Percentiles rank a stretch among this genome's conserved stretches.
Evolutionary conservation across 768 basidiomycete genomes (phyloP).

Genomic region (Suillus alpinus): DNA sequence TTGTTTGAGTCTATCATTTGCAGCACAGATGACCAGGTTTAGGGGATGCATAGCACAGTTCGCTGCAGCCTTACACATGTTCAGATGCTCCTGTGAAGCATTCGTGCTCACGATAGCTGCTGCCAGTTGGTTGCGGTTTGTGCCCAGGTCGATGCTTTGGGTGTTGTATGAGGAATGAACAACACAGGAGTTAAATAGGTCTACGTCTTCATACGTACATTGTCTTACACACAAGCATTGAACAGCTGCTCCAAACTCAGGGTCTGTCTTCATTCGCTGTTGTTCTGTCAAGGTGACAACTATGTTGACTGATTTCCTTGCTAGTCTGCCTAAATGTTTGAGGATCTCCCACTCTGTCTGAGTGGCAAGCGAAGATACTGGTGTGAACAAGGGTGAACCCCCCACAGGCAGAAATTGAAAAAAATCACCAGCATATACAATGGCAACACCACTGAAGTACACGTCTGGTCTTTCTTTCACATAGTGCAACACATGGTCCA

Average conservation of each 20-base stretch:
- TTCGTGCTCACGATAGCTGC: slow-evolving; percentile 6
- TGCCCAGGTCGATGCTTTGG: background rate
- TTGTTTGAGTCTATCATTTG: background rate
- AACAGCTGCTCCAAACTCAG: slow-evolving; percentile 15
- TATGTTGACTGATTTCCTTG: slow-evolving; percentile 13
- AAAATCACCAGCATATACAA: slow-evolving; percentile 41
- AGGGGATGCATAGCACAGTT: background rate
- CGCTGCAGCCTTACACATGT: background rate
- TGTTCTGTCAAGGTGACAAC: slow-evolving; percentile 11
- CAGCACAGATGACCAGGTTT: background rate
- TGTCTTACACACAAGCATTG: background rate
- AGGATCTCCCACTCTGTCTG: background rate
- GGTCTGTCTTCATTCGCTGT: slow-evolving; percentile 23
- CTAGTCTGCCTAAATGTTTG: slow-evolving; percentile 3
- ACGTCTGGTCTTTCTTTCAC: slow-evolving; percentile 19
- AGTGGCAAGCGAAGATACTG: slow-evolving; percentile 10
- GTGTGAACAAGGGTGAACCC: slow-evolving; percentile 22
- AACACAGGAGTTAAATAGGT: slow-evolving; percentile 16
- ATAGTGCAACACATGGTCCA: slow-evolving; percentile 27
- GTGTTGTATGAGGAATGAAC: slow-evolving; percentile 5
- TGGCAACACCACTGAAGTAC: slow-evolving; percentile 37
- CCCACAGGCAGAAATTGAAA: slow-evolving; percentile 27
- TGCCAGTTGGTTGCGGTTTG: background rate
- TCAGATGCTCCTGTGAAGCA: background rate
- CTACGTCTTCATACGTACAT: slow-evolving; percentile 16